A percentile compares a stretch with the other conserved stretches of the same genome.
Conservation (phyloP, 768 basidiomycete genomes). For the Cantharellus anzutake region DNA sequence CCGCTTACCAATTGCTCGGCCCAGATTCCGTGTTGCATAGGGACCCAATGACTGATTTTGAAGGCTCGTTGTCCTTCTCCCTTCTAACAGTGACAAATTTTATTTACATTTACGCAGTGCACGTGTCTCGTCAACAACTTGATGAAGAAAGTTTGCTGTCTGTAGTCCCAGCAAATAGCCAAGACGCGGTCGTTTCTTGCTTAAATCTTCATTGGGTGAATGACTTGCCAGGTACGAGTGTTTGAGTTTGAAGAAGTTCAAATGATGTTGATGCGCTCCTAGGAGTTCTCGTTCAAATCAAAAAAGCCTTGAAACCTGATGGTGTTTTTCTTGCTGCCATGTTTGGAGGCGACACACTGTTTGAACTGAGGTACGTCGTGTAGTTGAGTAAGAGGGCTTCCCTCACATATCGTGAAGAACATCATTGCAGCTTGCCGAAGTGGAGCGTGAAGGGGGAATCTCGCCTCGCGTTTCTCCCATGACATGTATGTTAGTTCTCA, state of each 20-base stretch:
- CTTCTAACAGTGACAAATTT: not conserved
- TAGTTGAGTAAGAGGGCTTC: not conserved
- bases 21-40: slow-evolving; percentile 53
- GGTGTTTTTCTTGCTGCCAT: slow-evolving; percentile 90
- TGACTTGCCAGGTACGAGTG: slow-evolving; percentile 65
- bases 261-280: slow-evolving; percentile 1
- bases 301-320: slow-evolving; percentile 67
- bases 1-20: not conserved
- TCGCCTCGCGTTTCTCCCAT: slow-evolving; percentile 95
- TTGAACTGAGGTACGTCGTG: slow-evolving; percentile 58
- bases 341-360: slow-evolving; percentile 89
- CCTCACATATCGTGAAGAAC: slow-evolving; percentile 31
- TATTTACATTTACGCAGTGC: slow-evolving; percentile 28
- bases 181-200: slow-evolving; percentile 85
- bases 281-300: slow-evolving; percentile 79
- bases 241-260: not conserved
- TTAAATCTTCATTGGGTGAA: slow-evolving; percentile 94
- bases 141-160: slow-evolving; percentile 72
- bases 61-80: slow-evolving; percentile 30
- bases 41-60: slow-evolving; percentile 62
- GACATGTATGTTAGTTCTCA: slow-evolving; percentile 43
- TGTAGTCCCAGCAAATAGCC: slow-evolving; percentile 45
- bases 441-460: slow-evolving; percentile 87
- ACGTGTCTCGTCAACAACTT: slow-evolving; percentile 53
- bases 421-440: slow-evolving; percentile 80